Percentiles rank a stretch among this genome's conserved stretches.
These are phyloP conservation scores for Jackrogersella multiformis DNA, from an alignment of 495 filamentous ascomycete genomes.

Conservation along the genomic window DNA sequence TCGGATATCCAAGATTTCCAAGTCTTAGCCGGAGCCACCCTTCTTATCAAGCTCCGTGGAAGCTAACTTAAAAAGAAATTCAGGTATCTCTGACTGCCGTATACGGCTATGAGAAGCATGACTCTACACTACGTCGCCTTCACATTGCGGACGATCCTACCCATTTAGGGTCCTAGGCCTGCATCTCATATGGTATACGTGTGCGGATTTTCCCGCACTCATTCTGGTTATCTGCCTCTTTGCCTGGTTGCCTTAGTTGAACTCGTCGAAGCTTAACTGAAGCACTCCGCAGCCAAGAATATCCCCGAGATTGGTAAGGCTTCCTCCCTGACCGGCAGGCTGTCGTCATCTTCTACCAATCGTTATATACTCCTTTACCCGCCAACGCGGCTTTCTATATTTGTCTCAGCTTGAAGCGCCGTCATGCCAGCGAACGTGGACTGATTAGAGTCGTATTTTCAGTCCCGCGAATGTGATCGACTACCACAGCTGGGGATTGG, in stretches of 20 bases:
- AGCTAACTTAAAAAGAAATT: slow-evolving; percentile 12
- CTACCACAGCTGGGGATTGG: slow-evolving; percentile 12
- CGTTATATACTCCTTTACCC: not conserved
- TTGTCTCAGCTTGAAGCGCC: slow-evolving; percentile 27
- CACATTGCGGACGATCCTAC: slow-evolving; percentile 13
- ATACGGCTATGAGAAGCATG: slow-evolving; percentile 5
- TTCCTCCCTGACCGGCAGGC: slow-evolving; percentile 13
- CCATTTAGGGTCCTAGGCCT: slow-evolving; percentile 10
- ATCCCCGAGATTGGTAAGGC: slow-evolving; percentile 29
- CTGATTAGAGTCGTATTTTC: slow-evolving; percentile 33
- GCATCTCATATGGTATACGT: slow-evolving; percentile 2
- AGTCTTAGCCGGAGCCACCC: slow-evolving; percentile 16
- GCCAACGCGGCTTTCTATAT: slow-evolving; percentile 31
- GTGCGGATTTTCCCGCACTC: slow-evolving; percentile 27
- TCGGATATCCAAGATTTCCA: slow-evolving; percentile 32
- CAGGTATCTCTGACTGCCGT: slow-evolving; percentile 18
- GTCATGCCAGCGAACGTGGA: slow-evolving; percentile 1
- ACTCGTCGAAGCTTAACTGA: not conserved
- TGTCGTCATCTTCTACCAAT: slow-evolving; percentile 26
- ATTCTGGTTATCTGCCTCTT: too few species aligned
- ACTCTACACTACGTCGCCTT: slow-evolving; percentile 10
- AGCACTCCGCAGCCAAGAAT: slow-evolving; percentile 33
- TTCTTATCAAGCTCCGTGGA: slow-evolving; percentile 18
- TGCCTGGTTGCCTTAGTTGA: slow-evolving; percentile 6
- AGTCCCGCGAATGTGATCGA: slow-evolving; percentile 16